Percentiles rank a stretch among this genome's conserved stretches.
These are phyloP conservation scores for Arachis monticola DNA, from an alignment of 331 rosid genomes.

Conservation along the genomic window DNA sequence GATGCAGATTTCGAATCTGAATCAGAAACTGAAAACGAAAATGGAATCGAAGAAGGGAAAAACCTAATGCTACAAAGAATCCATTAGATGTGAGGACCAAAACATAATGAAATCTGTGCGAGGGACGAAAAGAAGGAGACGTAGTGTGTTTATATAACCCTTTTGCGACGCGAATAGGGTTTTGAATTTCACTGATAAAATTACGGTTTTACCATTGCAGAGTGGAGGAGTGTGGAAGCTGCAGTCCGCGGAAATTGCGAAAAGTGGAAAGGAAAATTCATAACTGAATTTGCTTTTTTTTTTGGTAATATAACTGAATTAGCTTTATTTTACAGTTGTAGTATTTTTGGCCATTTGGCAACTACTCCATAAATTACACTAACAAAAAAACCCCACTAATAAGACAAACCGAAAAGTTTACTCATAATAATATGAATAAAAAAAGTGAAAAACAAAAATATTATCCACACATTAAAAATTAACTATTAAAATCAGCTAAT, in stretches of 20 bases:
- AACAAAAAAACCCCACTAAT: too few species aligned
- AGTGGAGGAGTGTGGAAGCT: neutral
- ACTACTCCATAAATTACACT: too few species aligned
- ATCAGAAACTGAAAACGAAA: neutral
- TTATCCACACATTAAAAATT: too few species aligned
- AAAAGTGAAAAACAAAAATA: too few species aligned
- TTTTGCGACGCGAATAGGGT: conserved; percentile 32
- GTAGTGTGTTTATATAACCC: conserved; percentile 20
- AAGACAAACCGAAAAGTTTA: too few species aligned
- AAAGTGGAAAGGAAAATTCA: neutral
- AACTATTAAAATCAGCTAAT: too few species aligned
- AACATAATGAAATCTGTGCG: too few species aligned
- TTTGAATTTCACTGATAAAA: neutral
- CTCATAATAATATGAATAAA: too few species aligned
- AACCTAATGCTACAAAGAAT: neutral
- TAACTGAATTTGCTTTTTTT: neutral
- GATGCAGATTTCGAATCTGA: conserved; percentile 38
- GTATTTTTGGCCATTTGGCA: too few species aligned
- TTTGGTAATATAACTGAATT: too few species aligned
- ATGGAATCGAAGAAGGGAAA: neutral
- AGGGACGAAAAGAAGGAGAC: accelerated
- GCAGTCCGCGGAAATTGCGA: neutral
- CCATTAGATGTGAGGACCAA: neutral
- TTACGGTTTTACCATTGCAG: conserved; percentile 8
- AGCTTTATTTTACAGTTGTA: too few species aligned